Evolutionary conservation across 345 rosid genomes (phyloP), one percentile per base, ranked within the genome.

Genomic region (Melastoma malabathricum): DNA sequence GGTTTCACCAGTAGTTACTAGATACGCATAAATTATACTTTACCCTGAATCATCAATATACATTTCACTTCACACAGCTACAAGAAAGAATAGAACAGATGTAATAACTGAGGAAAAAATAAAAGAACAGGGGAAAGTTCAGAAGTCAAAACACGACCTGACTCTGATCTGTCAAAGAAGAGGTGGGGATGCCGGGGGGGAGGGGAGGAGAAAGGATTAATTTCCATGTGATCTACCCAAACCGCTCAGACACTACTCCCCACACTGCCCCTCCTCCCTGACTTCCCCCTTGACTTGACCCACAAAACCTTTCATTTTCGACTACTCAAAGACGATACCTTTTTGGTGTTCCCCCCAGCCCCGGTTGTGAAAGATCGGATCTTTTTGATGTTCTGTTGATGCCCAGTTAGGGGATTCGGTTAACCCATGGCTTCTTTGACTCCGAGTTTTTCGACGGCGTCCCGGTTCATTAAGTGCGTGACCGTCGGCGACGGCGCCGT

Each of bases 401-500:
- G 12, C 52, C 15, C 25, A 1, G 25, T 22, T 22, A 22, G 25
- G 25, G 25, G 25, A 22, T 1, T 22, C 25, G 25, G 4, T 22
- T 22, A 22, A 3, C 0, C 15, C 52, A 13, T 10, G 10, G 19
- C 22, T 3, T 19, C 22, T n/a, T 7, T 50, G 18, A 7, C 9
- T 57, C 50, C 25, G 52, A 51, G 59, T 52, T 22, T 54, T 41
- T 73, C 84, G 13, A 79, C 63, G 63, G 92, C 69, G 53, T 83
- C 87, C 2, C 80, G 63, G 76, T 83, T 83, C 64, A 80, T 83
- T 74, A 83, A 83, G 76, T 83, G 92, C 60, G 87, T 83, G 43
- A 83, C 92, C 1, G 92, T 83, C 29, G 92, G 92, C 57, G 92
- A 83, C 67, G 92, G 92, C 13, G 92, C 92, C 59, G 92, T 83